Evolutionary conservation across 306 rosid species (phyloP).

Genomic region (Casuarina glauca): DNA sequence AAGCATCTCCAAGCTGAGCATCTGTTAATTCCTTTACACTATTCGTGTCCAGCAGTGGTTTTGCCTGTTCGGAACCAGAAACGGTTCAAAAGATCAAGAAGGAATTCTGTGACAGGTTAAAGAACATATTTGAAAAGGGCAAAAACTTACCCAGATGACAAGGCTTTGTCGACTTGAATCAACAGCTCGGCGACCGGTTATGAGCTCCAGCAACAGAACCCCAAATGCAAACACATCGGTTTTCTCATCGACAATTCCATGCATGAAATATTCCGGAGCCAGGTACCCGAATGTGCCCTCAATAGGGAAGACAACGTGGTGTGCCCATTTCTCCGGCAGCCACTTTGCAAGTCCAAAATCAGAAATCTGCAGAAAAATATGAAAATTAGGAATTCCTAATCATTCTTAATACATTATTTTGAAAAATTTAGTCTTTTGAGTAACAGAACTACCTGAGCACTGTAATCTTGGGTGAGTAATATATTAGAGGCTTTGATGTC

Average conservation of each 20-base stretch:
- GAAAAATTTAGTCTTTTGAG: neutral
- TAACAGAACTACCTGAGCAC: slow-evolving; percentile 64
- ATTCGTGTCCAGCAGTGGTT: slow-evolving; percentile 61
- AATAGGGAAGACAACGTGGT: slow-evolving; percentile 91
- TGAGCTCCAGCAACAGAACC: slow-evolving; percentile 84
- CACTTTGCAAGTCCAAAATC: slow-evolving; percentile 97
- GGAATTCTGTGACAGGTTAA: no score
- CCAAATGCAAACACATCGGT: slow-evolving; percentile 90
- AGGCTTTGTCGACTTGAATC: slow-evolving; percentile 84
- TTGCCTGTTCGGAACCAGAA: slow-evolving; percentile 53
- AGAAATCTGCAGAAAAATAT: slow-evolving; percentile 58
- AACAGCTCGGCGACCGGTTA: slow-evolving; percentile 93
- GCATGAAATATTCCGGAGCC: slow-evolving; percentile 98
- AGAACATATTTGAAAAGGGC: neutral
- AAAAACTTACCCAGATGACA: slow-evolving; percentile 72
- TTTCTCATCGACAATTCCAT: slow-evolving; percentile 89
- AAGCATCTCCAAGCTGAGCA: slow-evolving; percentile 60
- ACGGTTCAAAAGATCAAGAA: neutral
- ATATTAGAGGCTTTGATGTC: slow-evolving; percentile 97
- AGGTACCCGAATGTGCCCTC: slow-evolving; percentile 98
- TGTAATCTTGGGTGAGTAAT: slow-evolving; percentile 59
- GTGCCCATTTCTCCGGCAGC: slow-evolving; percentile 92
- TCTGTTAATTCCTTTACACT: slow-evolving; percentile 64
- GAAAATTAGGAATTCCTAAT: neutral
- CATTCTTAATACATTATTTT: neutral